Base-by-base conservation (phyloP, 257 asterid species). In the Solanum sejunctum region DNA sequence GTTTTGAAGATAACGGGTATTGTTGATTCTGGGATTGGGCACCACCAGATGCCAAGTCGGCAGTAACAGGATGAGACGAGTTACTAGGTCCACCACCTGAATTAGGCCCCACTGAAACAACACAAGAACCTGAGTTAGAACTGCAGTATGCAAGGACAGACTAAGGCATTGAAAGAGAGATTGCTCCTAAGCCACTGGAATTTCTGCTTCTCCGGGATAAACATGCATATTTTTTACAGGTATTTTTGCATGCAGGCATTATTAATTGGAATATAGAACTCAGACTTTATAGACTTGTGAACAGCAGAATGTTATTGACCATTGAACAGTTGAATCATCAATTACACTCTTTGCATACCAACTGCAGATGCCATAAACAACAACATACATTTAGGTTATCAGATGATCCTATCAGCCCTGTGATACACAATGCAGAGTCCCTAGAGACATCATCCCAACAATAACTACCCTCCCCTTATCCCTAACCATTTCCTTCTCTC, bases 21-120 rank as follows among this genome's bases (percentile, higher is more conserved):
- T 87, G 86, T 61, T 87, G 87, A 84, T 81, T 81, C 49, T 64
- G 80, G 49, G 89, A 87, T 83, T 86, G 78, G 51, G 85, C 18
- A 69, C 77, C 73, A 63, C 75, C 57, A 28, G 87, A 84, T 77
- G 89, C 66, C 86, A 85, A 78, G 87, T 85, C 89, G 60, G 71
- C 39, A 77, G 88, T 81, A 79, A 54, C 32, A 78, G 86, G 82
- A 85, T 57, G 87, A 39, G 81, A 72, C 64, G 71, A 43, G 83
- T 75, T 84, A 28, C 84, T 81, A 21, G 87, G 85, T 47, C 86
- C 86, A 67, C 55, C 83, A 23, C 84, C 87, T 64, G 88, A 84
- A 73, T 60, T 81, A 72, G 88, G 32, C 60, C 88, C 84, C 80
- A 85, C 89, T 73, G 77, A 26, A 70, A 60, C 71, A 83, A 39